phyloP scores from a whole-genome alignment of 2,329 filamentous ascomycete genomes.

The Colletotrichum chlorophyti region DNA sequence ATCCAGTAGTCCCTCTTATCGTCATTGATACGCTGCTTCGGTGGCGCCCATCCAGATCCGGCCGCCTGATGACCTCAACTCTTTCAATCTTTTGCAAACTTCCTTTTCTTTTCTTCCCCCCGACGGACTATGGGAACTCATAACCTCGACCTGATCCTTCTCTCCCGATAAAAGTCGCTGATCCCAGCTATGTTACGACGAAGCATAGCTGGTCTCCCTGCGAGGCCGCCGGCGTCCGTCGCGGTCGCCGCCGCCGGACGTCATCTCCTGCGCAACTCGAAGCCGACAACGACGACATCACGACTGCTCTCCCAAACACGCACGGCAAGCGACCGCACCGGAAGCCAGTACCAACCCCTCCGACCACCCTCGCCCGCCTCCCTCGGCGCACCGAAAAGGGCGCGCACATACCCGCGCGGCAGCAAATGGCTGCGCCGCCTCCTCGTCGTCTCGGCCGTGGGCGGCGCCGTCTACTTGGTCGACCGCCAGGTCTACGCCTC shows the following conservation, averaged over 20 bases:
- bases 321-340: conserved; percentile 1
- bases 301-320: not conserved
- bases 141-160: not conserved
- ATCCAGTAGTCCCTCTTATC: conserved; percentile 2
- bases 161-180: not conserved
- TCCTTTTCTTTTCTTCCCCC: not conserved
- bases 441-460: conserved; percentile 63
- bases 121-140: conserved; percentile 8
- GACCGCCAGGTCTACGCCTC: conserved; percentile 82
- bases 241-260: conserved; percentile 4
- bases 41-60: conserved; percentile 1
- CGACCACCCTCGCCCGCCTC: conserved; percentile 80
- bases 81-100: not conserved
- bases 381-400: conserved; percentile 73
- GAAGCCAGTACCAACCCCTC: conserved; percentile 66
- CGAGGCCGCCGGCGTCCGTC: conserved; percentile 26
- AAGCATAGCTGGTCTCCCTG: conserved; percentile 34
- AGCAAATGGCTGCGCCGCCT: conserved; percentile 82
- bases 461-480: conserved; percentile 68
- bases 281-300: not conserved
- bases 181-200: conserved; percentile 36
- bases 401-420: conserved; percentile 74
- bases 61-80: not conserved
- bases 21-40: conserved; percentile 18
- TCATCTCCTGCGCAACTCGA: not conserved